A percentile compares a stretch with the other conserved stretches of the same genome.
Evolutionary conservation across 768 basidiomycete genomes (phyloP).

Genomic region (Hypholoma fasciculare): DNA sequence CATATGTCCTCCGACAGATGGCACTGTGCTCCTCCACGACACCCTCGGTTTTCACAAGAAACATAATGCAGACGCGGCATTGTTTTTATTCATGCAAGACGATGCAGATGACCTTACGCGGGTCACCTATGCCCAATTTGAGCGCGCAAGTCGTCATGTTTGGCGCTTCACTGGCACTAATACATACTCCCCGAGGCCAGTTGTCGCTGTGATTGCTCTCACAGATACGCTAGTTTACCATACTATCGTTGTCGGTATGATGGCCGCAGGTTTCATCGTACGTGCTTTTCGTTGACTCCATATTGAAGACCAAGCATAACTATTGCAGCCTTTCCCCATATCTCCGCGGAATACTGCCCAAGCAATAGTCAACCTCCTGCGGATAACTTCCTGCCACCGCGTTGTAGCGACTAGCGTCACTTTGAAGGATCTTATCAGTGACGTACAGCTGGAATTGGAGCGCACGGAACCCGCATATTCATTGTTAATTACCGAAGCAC

Average conservation of each 20-base stretch:
- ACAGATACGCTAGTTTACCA: slow-evolving; percentile 7
- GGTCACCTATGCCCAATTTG: slow-evolving; percentile 43
- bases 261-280: slow-evolving; percentile 8
- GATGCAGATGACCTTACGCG: slow-evolving; percentile 14
- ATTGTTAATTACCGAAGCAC: slow-evolving; percentile 31
- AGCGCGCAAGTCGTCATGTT: slow-evolving; percentile 41
- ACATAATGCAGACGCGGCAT: slow-evolving; percentile 28
- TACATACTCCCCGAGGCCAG: slow-evolving; percentile 12
- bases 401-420: slow-evolving; percentile 28
- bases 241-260: neutral
- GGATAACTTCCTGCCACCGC: neutral
- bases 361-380: slow-evolving; percentile 9
- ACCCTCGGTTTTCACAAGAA: slow-evolving; percentile 30
- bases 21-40: slow-evolving; percentile 30
- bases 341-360: slow-evolving; percentile 8
- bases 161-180: slow-evolving; percentile 34
- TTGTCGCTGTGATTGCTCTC: slow-evolving; percentile 6
- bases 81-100: slow-evolving; percentile 30
- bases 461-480: slow-evolving; percentile 13
- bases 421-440: slow-evolving; percentile 26
- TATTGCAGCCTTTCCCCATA: slow-evolving; percentile 9
- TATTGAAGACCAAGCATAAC: neutral
- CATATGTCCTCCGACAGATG: slow-evolving; percentile 27
- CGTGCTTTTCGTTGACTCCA: neutral
- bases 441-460: slow-evolving; percentile 21